Evolutionary conservation across 495 filamentous ascomycete genomes (phyloP), one percentile per base, ranked within the genome.

Genomic region (Niebla homalea): DNA sequence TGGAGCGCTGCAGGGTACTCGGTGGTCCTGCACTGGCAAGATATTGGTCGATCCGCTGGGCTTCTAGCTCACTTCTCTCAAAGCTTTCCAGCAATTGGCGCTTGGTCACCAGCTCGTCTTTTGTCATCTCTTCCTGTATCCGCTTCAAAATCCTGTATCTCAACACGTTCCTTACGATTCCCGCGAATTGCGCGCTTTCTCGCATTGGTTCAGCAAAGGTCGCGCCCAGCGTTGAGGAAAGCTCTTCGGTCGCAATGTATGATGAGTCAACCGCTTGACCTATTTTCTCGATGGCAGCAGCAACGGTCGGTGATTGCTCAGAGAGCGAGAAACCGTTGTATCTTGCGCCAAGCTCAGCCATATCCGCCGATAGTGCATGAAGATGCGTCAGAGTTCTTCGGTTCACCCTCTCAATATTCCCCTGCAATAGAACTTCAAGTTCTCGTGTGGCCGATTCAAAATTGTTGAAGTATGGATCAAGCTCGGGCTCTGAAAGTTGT

Each of bases 251-350:
- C 21, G 87, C 88, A 49, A 98, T 89, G 60, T 95, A 98, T 1
- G 93, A 95, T 1, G 85, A 87, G 62, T 98, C 92, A 2, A 89
- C 87, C 4, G 92, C 93, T 63, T 98, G 93, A 0, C 92, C 92
- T 37, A 90, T 79, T 43, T 88, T 82, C 65, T 98, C 92, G 52
- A 97, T 94, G 3, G 92, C 90, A 4, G 89, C 80, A n/a, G 87
- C 84, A 4, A 98, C 81, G 2, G 85, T 84, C 3, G 83, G 78
- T 3, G 85, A 87, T 50, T 85, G 85, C 65, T 98, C 93, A 0
- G 88, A 94, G 0, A 98, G 70, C 0, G 92, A 92, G 63, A 97
- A 97, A n/a, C 84, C 93, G 59, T 98, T 98, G 64, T 90, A 96
- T 23, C 87, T 74, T 15, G 88, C 90, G 23, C 92, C 92, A 3